Base-by-base conservation (phyloP, 2,329 filamentous ascomycete genomes). In the Sporothrix brunneoviolacea region DNA sequence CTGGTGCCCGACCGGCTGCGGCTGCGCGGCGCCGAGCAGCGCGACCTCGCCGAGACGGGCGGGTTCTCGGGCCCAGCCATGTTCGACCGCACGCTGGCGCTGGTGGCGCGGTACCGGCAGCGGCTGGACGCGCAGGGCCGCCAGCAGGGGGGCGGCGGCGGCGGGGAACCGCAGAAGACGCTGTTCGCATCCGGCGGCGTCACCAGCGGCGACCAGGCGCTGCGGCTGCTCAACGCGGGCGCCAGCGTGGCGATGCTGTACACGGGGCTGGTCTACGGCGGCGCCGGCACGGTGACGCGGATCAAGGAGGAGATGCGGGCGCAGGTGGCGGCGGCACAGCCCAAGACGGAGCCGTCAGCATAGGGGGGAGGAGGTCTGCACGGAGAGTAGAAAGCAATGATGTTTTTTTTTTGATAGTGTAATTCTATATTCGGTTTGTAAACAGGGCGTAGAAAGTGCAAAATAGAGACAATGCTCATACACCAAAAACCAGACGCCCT, bases 141-240 rank as follows among this genome's bases (percentile, higher is more conserved):
- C 60, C n/a, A n/a, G n/a, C n/a, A n/a, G n/a, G 2, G 63, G 36
- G 58, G 56, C n/a, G 54, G 60, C 3, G 61, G 56, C 5, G 61
- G 63, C 15, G 62, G 56, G 57, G 33, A 60, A 16, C 58, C 45
- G n/a, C n/a, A n/a, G 27, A 95, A 95, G 69, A 83, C 90, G 47
- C 86, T 98, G 54, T 97, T 97, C 64, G 91, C 91, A 0, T 93
- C 89, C 0, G 93, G 93, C 1, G 93, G 93, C 16, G 91, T 98
- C 62, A 93, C 86, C 1, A 91, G 85, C 57, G 93, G 93, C 4
- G 77, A 85, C 56, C 85, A 97, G 69, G 94, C 89, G 8, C 71
- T 88, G 13, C 76, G 87, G 68, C 80, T 91, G 7, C 74, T 97
- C 43, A 87, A 94, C 58, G 90, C 91, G 0, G 93, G 93, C 8